Conservation (phyloP, 345 rosid species). For the Corymbia maculata region DNA sequence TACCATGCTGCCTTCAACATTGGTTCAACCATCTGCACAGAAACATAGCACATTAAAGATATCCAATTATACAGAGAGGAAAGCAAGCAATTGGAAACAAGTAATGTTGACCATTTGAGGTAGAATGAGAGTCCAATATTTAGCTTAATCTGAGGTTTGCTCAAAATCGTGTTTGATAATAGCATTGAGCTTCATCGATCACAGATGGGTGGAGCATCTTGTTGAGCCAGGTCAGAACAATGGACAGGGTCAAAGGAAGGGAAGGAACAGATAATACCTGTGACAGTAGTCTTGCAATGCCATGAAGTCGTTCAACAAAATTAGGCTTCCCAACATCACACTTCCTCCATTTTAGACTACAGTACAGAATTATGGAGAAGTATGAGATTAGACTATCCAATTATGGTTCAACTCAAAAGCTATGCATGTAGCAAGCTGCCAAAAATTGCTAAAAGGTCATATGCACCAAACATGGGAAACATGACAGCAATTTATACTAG, state of each 20-base stretch:
- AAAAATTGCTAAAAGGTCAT: neutral
- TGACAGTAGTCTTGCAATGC: slow-evolving; percentile 70
- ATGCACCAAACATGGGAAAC: neutral
- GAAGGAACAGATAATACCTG: slow-evolving; percentile 20
- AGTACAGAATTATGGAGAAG: neutral
- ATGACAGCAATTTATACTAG: neutral
- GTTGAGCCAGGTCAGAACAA: neutral
- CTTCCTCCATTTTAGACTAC: slow-evolving; percentile 71
- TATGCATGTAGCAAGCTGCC: neutral
- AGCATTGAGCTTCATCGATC: neutral
- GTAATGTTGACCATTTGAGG: neutral
- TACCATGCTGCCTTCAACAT: slow-evolving; percentile 86
- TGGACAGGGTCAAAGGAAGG: neutral
- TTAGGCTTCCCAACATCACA: slow-evolving; percentile 45
- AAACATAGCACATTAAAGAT: neutral
- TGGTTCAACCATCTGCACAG: slow-evolving; percentile 82
- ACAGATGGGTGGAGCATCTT: neutral
- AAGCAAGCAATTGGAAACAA: neutral
- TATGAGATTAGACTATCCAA: neutral
- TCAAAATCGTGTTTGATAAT: neutral
- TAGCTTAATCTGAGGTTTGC: neutral
- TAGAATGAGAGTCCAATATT: neutral
- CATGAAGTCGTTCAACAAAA: slow-evolving; percentile 69
- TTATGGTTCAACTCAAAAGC: neutral
- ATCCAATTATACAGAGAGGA: neutral